Base-by-base conservation (phyloP, 208 protist species). In the Trypanosoma theileri region DNA sequence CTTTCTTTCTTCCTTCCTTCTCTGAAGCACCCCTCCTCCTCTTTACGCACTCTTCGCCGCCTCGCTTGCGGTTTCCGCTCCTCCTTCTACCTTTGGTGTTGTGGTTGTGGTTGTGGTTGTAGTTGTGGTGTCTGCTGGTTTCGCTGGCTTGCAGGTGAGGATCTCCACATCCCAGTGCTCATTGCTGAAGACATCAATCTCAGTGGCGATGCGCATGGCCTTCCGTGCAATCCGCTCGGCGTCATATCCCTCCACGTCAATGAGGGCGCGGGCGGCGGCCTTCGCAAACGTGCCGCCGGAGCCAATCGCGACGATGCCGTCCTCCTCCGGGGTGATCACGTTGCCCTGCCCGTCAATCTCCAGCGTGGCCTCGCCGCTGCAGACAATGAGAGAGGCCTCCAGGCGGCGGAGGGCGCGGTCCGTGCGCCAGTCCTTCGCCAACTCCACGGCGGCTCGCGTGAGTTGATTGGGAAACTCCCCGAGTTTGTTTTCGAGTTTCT, bases 111-210 rank as follows among this genome's bases (percentile, higher is more conserved):
- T 19, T 6, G 28, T 1, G 11, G 45, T 48, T 19, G n/a, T n/a
- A n/a, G n/a, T n/a, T n/a, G n/a, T n/a, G n/a, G n/a, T n/a, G n/a
- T 4, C 51, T 48, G 16, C 35, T 21, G 48, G 28, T 0, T 42
- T 31, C 60, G 70, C 19, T 42, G 54, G 42, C 52, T 73, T 59
- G 24, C 77, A 73, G 54, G 60, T 85, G 58, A 97, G 78, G 13
- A 83, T 82, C 80, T 97, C 88, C 28, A 95, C 79, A 75, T 97
- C 92, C 81, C 96, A 98, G 72, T 96, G 97, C 52, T 93, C 82
- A 73, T 98, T 98, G 54, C 91, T 97, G 81, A 98, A 98, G 51
- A 98, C 94, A 72, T 97, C 97, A 67, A 98, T 98, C 45, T 97
- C 93, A 4, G 93, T 95, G 0, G 97, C 97, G 45, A 98, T 98